Evolutionary conservation across 495 filamentous ascomycete genomes (phyloP).

Genomic region (Podospora comata): DNA sequence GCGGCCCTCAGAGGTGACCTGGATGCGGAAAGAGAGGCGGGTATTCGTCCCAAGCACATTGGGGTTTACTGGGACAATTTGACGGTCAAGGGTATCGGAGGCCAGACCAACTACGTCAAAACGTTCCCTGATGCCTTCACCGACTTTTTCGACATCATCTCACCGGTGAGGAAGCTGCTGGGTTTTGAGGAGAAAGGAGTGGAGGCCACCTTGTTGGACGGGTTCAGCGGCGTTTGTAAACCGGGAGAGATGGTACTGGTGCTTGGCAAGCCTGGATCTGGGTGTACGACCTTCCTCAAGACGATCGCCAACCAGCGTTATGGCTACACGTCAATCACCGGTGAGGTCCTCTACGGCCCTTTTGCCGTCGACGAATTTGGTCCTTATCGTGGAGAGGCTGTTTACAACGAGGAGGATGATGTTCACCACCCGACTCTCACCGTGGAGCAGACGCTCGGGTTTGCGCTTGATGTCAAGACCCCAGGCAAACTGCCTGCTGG

Average conservation of each 20-base stretch:
- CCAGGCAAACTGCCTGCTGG: slow-evolving; percentile 69
- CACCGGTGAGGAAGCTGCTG: slow-evolving; percentile 55
- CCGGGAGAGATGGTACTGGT: slow-evolving; percentile 91
- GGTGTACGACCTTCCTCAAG: slow-evolving; percentile 87
- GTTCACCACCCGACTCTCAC: slow-evolving; percentile 78
- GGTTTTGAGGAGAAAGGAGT: slow-evolving; percentile 58
- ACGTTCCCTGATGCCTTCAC: slow-evolving; percentile 81
- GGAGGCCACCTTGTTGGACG: slow-evolving; percentile 61
- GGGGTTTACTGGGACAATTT: slow-evolving; percentile 77
- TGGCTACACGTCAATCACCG: slow-evolving; percentile 73
- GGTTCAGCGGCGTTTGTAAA: slow-evolving; percentile 54
- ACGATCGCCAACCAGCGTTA: slow-evolving; percentile 75
- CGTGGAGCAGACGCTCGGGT: slow-evolving; percentile 77
- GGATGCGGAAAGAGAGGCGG: slow-evolving; percentile 66
- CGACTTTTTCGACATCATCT: slow-evolving; percentile 69
- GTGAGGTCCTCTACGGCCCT: slow-evolving; percentile 76
- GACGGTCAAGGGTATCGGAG: slow-evolving; percentile 74
- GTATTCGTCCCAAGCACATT: slow-evolving; percentile 75
- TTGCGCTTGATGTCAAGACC: slow-evolving; percentile 78
- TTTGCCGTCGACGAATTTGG: slow-evolving; percentile 57
- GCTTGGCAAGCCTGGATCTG: slow-evolving; percentile 78
- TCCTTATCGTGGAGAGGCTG: slow-evolving; percentile 73
- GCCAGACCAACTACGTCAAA: slow-evolving; percentile 70
- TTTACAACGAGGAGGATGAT: slow-evolving; percentile 86
- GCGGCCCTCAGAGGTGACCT: slow-evolving; percentile 63